Conservation (phyloP, 805 yeast genomes). For the Candida loeiensis region DNA sequence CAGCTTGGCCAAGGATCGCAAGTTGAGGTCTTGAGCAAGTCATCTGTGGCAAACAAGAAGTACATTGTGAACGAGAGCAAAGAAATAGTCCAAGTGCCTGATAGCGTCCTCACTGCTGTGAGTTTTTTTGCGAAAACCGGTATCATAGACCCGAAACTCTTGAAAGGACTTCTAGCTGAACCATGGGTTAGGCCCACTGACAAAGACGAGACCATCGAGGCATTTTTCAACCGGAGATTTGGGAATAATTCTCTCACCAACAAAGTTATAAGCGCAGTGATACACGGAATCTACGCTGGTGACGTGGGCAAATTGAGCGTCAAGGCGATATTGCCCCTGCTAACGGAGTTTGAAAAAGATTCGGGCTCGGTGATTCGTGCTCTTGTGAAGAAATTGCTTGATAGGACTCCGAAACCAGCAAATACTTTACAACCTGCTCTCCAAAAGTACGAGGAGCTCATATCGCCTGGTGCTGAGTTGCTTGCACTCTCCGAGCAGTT, state of each 20-base stretch:
- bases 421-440: slow-evolving; percentile 19
- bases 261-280: slow-evolving; percentile 72
- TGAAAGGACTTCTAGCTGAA: slow-evolving; percentile 48
- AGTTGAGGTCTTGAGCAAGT: slow-evolving; percentile 55
- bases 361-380: slow-evolving; percentile 58
- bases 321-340: slow-evolving; percentile 50
- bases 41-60: slow-evolving; percentile 67
- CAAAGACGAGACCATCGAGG: slow-evolving; percentile 67
- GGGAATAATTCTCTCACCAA: slow-evolving; percentile 48
- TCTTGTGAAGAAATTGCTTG: slow-evolving; percentile 31
- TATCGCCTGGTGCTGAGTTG: slow-evolving; percentile 42
- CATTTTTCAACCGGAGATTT: slow-evolving; percentile 66
- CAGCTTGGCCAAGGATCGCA: slow-evolving; percentile 47
- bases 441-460: slow-evolving; percentile 33
- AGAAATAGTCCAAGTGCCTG: slow-evolving; percentile 54
- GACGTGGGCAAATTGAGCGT: slow-evolving; percentile 68
- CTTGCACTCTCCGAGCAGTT: slow-evolving; percentile 32
- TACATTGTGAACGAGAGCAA: slow-evolving; percentile 51
- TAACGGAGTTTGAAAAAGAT: slow-evolving; percentile 55
- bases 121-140: slow-evolving; percentile 39
- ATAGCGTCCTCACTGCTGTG: slow-evolving; percentile 28
- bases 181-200: slow-evolving; percentile 37
- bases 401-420: not conserved
- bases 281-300: slow-evolving; percentile 85
- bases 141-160: slow-evolving; percentile 39